These are phyloP conservation scores for Rhizoclosmatium globosum DNA, from an alignment of 192 early-diverging fungal species.

Conservation along the genomic window DNA sequence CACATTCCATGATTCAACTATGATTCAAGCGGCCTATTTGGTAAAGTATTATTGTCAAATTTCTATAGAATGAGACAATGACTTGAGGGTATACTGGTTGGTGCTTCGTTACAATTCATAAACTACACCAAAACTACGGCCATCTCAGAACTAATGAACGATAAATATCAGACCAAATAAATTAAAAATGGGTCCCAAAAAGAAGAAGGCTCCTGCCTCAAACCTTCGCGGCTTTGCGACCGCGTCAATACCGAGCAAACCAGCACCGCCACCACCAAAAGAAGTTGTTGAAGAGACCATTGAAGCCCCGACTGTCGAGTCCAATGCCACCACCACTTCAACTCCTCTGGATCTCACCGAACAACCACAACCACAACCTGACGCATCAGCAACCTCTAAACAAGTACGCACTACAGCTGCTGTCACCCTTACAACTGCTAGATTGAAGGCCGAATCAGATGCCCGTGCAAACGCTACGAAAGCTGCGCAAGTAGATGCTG, in stretches of 20 bases:
- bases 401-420: not conserved
- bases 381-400: not conserved
- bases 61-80: no score
- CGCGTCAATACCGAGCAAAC: conserved; percentile 2
- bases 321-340: not conserved
- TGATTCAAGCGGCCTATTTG: no score
- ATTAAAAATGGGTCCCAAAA: conserved; percentile 25
- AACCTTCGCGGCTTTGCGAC: conserved; percentile 21
- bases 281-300: not conserved
- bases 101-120: no score
- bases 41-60: no score
- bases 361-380: not conserved
- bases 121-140: no score
- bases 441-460: not conserved
- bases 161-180: no score
- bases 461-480: no score
- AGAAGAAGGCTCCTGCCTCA: conserved; percentile 4
- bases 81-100: no score
- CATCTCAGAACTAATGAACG: no score
- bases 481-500: no score
- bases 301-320: not conserved
- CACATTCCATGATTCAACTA: no score
- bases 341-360: not conserved
- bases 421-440: not conserved
- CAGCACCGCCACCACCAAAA: not conserved